These are phyloP conservation scores for Sphagnum magellanicum DNA, from an alignment of 228 moss, liverwort and hornwort species.

Conservation along the genomic window DNA sequence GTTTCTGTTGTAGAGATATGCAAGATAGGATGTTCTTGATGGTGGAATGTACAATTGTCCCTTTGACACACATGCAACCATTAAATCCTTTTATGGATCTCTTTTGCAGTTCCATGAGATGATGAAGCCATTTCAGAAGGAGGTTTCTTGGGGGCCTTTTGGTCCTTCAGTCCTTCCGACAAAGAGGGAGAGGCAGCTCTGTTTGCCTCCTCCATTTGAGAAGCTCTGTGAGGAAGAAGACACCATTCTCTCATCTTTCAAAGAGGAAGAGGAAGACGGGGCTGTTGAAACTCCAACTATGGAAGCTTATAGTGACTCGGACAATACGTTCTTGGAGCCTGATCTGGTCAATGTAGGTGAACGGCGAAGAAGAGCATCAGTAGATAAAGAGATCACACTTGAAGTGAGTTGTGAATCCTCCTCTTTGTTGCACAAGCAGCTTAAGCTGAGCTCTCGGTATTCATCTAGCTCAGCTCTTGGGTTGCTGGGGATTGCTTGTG, in stretches of 20 bases:
- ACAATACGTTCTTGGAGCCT: conserved; percentile 42
- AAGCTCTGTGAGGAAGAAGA: conserved; percentile 61
- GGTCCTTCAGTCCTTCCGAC: conserved; percentile 26
- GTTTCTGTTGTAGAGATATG: not conserved
- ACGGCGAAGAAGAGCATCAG: conserved; percentile 54
- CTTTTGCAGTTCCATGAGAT: conserved; percentile 36
- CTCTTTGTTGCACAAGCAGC: not conserved
- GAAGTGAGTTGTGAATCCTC: conserved; percentile 43
- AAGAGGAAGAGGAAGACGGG: conserved; percentile 30
- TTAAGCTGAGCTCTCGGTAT: not conserved
- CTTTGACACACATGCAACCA: too few species aligned
- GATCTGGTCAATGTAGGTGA: conserved; percentile 22
- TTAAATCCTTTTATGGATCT: too few species aligned
- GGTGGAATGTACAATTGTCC: not conserved
- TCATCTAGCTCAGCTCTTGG: too few species aligned
- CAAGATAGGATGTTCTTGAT: not conserved
- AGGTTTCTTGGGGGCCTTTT: conserved; percentile 14
- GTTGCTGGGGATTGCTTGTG: not conserved
- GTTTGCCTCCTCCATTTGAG: conserved; percentile 80
- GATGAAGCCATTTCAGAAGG: conserved; percentile 31
- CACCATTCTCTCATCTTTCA: conserved; percentile 15
- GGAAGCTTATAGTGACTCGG: conserved; percentile 29
- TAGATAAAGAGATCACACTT: conserved; percentile 35
- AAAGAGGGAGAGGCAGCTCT: conserved; percentile 49
- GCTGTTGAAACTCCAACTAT: conserved; percentile 16